Base-by-base conservation (phyloP, 2,329 filamentous ascomycete genomes). In the Monosporascus cannonballus region DNA sequence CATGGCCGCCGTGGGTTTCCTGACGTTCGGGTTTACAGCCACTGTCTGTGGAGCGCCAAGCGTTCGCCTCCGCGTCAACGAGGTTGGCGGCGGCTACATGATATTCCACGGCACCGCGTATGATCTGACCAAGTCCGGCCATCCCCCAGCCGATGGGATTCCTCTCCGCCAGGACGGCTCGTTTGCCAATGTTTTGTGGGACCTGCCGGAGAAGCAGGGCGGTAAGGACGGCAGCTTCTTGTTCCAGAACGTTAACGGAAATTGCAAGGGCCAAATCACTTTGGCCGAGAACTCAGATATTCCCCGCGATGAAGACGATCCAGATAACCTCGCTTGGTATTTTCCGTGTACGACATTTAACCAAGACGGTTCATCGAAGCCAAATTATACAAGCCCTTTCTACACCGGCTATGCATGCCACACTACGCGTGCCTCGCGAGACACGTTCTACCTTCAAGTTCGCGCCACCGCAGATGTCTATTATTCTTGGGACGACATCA, bases 161-260 rank as follows among this genome's bases (percentile, higher is more conserved):
- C 82, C 88, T 1, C 68, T 75, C 15, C 67, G 69, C 34, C 50
- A 57, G 11, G 73, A 79, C 54, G 74, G 75, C 18, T 61, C 68
- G 2, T 80, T 79, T 30, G 77, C 88, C 25, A 96, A 97, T 64
- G 85, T 99, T 24, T 76, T 99, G 15, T 97, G 84, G 65, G 91
- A 96, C 67, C 74, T 96, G n/a, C 80, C 86, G 1, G 81, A 87
- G 60, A 89, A 89, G 65, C 84, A 93, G 62, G 86, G 85, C 51
- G 94, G 92, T n/a, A 81, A 89, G 70, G 95, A 99, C 67, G 93
- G 90, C 53, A 97, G 92, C 66, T 99, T 99, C 68, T 74, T 99
- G 65, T 99, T 99, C 73, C 94, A 99, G 69, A 96, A 97, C 60
- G 94, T 99, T 69, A 99, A 99, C 63, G 95, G 94, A 47, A 89